Conservation (phyloP, 495 filamentous ascomycete genomes). For the Amorphotheca resinae region DNA sequence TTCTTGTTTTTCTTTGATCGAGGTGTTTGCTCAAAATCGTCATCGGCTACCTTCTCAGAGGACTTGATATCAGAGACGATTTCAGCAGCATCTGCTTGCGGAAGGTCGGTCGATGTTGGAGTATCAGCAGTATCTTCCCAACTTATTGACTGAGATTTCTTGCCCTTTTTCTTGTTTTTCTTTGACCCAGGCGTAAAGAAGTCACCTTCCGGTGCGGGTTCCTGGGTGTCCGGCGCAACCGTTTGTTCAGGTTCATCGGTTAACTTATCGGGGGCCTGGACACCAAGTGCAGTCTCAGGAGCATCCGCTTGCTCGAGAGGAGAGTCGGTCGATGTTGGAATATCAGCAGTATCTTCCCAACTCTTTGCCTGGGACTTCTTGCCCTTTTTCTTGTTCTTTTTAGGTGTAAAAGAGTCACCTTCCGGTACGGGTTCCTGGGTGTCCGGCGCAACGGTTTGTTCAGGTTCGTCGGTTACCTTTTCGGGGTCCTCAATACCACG, state of each 20-base stretch:
- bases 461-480: neutral
- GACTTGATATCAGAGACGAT: slow-evolving; percentile 1
- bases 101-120: neutral
- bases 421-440: neutral
- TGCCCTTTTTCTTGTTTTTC: slow-evolving; percentile 21
- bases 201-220: neutral
- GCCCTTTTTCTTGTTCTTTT: slow-evolving; percentile 21
- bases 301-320: neutral
- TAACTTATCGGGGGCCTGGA: neutral
- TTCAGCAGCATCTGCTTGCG: no score
- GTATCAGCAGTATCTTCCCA: no score
- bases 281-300: neutral
- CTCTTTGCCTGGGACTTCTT: slow-evolving; percentile 12
- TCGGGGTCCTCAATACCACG: neutral
- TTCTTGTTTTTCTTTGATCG: slow-evolving; percentile 8
- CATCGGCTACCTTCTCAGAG: slow-evolving; percentile 13
- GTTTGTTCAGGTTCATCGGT: neutral
- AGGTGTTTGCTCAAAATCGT: slow-evolving; percentile 4
- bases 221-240: slow-evolving; percentile 2
- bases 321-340: neutral
- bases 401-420: slow-evolving; percentile 9
- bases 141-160: slow-evolving; percentile 15
- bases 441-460: slow-evolving; percentile 8
- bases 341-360: neutral
- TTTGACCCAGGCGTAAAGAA: slow-evolving; percentile 11